phyloP scores from a whole-genome alignment of 352 stramenopile genomes.

The Pythium scleroteichum region DNA sequence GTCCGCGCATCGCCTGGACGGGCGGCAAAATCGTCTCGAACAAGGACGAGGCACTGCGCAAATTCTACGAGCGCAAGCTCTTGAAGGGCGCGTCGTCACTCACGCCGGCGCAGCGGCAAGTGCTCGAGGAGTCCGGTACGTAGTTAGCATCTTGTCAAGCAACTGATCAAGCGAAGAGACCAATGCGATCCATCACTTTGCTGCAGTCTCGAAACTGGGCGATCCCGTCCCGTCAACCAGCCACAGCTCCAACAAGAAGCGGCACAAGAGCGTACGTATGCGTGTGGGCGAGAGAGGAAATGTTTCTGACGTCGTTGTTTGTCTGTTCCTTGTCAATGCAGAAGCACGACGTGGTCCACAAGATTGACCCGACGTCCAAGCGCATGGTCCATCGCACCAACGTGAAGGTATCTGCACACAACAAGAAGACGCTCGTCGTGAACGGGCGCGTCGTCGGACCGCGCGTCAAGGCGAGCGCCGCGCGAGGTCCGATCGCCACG shows the following conservation, averaged over 20 bases:
- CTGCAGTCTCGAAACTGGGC: constrained; percentile 25
- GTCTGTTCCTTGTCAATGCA: not conserved
- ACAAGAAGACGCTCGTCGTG: constrained; percentile 47
- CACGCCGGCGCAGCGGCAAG: constrained; percentile 48
- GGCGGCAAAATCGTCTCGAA: constrained; percentile 84
- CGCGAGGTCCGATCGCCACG: not conserved
- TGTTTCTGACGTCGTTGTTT: not conserved
- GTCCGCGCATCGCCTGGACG: constrained; percentile 65
- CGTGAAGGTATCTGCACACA: constrained; percentile 40
- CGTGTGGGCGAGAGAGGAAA: not conserved
- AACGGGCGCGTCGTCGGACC: constrained; percentile 65
- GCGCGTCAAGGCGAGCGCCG: constrained; percentile 29
- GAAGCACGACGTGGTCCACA: constrained; percentile 31
- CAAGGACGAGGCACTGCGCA: constrained; percentile 83
- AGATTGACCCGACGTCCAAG: constrained; percentile 49
- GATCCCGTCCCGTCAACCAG: not conserved
- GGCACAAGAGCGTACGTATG: constrained; percentile 23
- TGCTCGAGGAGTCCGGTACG: constrained; percentile 49
- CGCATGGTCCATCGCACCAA: constrained; percentile 46
- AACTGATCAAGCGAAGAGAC: too few relatives aligned
- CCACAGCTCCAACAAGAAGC: constrained; percentile 5
- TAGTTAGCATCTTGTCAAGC: constrained; percentile 2
- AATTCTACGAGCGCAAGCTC: constrained; percentile 84
- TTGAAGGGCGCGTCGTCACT: constrained; percentile 38
- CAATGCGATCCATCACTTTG: too few relatives aligned